Evolutionary conservation across 345 rosid species (phyloP).

Genomic region (Syzygium aqueum): DNA sequence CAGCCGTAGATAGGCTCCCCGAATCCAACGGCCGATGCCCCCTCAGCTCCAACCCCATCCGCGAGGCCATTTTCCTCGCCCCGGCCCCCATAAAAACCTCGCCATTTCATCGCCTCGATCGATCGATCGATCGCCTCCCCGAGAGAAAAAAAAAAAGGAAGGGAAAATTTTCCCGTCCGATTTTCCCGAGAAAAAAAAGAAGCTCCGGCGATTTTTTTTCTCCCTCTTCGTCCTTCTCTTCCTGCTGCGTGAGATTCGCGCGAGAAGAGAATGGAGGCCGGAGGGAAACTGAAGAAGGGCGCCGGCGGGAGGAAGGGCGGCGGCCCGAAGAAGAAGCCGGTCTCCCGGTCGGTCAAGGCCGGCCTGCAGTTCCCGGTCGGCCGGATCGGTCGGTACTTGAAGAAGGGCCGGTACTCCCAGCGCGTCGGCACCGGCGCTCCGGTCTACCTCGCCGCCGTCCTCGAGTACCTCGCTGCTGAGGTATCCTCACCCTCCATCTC

Average conservation of each 20-base stretch:
- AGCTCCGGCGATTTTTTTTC: background rate
- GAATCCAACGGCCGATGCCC: constrained; percentile 3
- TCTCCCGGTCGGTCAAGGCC: constrained; percentile 66
- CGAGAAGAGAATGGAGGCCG: constrained; percentile 36
- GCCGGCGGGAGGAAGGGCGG: constrained; percentile 64
- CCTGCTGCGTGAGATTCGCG: background rate
- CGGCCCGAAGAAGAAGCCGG: constrained; percentile 74
- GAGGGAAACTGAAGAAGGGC: constrained; percentile 51
- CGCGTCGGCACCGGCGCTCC: constrained; percentile 77
- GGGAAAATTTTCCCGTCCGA: background rate
- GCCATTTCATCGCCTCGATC: background rate
- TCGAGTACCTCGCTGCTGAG: constrained; percentile 84
- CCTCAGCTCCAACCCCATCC: background rate
- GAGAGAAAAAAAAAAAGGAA: too few species aligned
- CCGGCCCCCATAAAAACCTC: background rate
- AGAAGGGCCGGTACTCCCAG: constrained; percentile 62
- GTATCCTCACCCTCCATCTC: constrained; percentile 8
- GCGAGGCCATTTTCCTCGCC: background rate
- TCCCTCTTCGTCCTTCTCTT: background rate
- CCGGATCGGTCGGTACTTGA: constrained; percentile 66
- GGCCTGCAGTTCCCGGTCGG: constrained; percentile 83
- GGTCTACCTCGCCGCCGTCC: constrained; percentile 75
- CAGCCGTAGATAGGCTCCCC: background rate
- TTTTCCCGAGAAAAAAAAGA: background rate
- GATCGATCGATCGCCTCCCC: background rate